phyloP scores from a whole-genome alignment of 2,329 filamentous ascomycete species.

The Neoascochyta sp. region DNA sequence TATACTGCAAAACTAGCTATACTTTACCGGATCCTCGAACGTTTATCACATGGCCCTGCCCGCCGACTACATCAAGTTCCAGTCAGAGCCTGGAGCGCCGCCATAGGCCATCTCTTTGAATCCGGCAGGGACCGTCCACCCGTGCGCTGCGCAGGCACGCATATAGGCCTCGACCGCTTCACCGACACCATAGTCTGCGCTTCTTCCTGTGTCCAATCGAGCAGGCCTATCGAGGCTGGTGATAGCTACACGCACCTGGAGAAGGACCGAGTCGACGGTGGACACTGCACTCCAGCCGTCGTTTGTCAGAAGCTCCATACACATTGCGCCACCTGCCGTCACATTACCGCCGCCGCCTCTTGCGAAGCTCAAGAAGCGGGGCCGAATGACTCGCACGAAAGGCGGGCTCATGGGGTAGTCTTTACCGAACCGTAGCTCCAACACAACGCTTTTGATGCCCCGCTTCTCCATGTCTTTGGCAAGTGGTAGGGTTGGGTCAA shows the following conservation, averaged over 20 bases:
- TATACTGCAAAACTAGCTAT: too few species aligned
- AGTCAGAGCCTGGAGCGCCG: constrained; percentile 12
- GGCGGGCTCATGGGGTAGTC: constrained; percentile 76
- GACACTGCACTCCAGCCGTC: constrained; percentile 73
- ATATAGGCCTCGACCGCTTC: constrained; percentile 74
- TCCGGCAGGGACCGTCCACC: constrained; percentile 67
- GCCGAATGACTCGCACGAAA: constrained; percentile 78
- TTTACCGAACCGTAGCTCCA: constrained; percentile 77
- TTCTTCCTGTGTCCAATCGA: constrained; percentile 50
- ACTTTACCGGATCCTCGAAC: too few species aligned
- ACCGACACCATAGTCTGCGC: constrained; percentile 58
- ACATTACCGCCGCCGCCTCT: constrained; percentile 80
- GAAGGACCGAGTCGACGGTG: constrained; percentile 72
- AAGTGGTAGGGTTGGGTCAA: constrained; percentile 65
- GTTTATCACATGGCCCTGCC: too few species aligned
- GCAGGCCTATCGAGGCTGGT: constrained; percentile 65
- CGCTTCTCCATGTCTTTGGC: constrained; percentile 67
- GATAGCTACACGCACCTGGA: constrained; percentile 78
- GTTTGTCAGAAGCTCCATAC: constrained; percentile 77
- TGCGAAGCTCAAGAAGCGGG: constrained; percentile 69
- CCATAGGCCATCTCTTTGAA: constrained; percentile 50
- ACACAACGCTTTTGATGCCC: constrained; percentile 63
- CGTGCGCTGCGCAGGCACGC: constrained; percentile 64
- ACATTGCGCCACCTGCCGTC: constrained; percentile 77
- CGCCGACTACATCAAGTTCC: too few species aligned